phyloP scores from a whole-genome alignment of 202 grass and related monocot genomes.

The Saccharum hybrid region DNA sequence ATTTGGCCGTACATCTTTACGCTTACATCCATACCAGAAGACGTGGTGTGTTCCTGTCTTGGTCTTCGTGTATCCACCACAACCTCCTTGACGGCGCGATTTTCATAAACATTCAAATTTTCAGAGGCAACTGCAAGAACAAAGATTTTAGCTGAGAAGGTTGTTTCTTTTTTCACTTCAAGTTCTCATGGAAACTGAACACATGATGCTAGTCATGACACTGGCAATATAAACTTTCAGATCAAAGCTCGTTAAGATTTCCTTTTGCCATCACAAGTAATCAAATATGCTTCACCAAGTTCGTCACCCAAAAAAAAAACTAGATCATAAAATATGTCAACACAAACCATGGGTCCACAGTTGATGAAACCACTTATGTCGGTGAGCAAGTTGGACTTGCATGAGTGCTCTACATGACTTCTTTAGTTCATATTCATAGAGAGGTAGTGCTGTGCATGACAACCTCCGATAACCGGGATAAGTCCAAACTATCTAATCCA shows the following conservation, averaged over 20 bases:
- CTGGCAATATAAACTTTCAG: neutral
- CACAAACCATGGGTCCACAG: neutral
- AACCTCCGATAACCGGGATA: slow-evolving; percentile 25
- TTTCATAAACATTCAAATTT: neutral
- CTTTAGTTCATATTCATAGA: slow-evolving; percentile 25
- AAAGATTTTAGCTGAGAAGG: neutral
- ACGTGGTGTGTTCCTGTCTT: neutral
- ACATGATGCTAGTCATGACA: neutral
- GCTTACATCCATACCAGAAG: neutral
- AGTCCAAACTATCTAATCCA: slow-evolving; percentile 32
- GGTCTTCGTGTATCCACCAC: neutral
- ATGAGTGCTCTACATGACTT: slow-evolving; percentile 43
- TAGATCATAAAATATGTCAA: slow-evolving; percentile 10
- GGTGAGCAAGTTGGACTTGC: slow-evolving; percentile 25
- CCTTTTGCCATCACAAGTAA: slow-evolving; percentile 19
- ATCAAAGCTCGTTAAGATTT: neutral
- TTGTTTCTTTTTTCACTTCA: neutral
- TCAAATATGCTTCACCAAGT: slow-evolving; percentile 14
- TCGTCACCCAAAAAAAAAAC: neutral
- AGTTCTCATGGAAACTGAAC: neutral
- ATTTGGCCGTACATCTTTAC: neutral
- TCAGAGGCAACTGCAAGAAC: neutral
- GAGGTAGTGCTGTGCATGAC: slow-evolving; percentile 46
- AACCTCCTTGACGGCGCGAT: neutral
- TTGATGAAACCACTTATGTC: neutral